These are phyloP conservation scores for Ziziphus jujuba DNA, from an alignment of 306 rosid genomes.

Conservation along the genomic window DNA sequence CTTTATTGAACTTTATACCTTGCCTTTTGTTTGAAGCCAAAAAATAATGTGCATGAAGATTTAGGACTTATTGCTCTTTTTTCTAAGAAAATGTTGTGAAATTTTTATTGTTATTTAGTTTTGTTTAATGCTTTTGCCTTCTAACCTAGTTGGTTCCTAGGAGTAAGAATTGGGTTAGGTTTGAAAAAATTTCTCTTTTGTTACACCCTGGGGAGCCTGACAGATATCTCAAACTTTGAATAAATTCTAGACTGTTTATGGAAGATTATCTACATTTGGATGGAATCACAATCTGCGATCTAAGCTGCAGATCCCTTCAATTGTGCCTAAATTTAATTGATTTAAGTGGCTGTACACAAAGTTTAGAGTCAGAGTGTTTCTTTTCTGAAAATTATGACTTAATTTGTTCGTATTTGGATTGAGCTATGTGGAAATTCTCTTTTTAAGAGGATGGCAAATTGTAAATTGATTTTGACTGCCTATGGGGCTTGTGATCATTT, in stretches of 20 bases:
- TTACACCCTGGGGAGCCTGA: background rate
- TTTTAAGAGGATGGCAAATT: background rate
- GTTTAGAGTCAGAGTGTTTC: background rate
- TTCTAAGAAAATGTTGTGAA: background rate
- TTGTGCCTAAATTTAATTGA: too few relatives aligned
- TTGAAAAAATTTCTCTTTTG: too few relatives aligned
- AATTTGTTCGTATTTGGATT: background rate
- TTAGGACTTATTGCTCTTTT: background rate
- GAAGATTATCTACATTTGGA: background rate
- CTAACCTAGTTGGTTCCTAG: background rate
- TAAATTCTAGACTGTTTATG: background rate
- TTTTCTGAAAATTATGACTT: background rate
- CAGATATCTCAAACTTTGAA: background rate
- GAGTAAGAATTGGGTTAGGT: background rate
- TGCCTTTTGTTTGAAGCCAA: too few relatives aligned
- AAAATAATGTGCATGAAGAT: background rate
- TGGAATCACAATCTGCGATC: background rate
- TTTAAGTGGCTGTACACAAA: background rate
- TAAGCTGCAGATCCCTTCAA: background rate
- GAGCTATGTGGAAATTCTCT: background rate
- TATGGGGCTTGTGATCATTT: constrained; percentile 18
- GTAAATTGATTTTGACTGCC: constrained; percentile 7
- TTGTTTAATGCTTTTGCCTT: background rate
- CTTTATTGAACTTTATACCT: background rate
- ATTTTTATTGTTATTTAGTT: too few relatives aligned